Base-by-base conservation (phyloP, 805 yeast genomes). In the Brettanomyces bruxellensis region DNA sequence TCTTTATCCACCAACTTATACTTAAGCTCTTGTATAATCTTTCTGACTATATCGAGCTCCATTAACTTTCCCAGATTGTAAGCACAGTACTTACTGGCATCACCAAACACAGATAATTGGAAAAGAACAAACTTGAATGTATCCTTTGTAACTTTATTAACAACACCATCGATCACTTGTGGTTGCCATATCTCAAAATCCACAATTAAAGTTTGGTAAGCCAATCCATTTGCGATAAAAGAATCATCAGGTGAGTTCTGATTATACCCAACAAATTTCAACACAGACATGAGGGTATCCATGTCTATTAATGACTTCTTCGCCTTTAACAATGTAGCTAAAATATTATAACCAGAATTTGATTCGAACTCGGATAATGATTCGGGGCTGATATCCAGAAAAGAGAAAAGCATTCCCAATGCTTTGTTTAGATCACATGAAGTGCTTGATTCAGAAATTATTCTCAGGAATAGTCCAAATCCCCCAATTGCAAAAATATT, bases 141-240 rank as follows among this genome's bases (percentile, higher is more conserved):
- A 37, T 76, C 79, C 3, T 64, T 53, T 18, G 59, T 45, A 9
- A 45, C 23, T 1, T 47, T 62, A 1, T 59, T 57, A 1, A 52
- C 51, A 1, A 52, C 49, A n/a, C 53, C 50, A 4, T 49, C 52
- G 4, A 44, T 25, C 2, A 25, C 24, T 13, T 24, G 25, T 9
- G 63, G 64, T 46, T 69, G 68, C 78, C 86, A 82, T 22, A 78
- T 65, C 46, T 79, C 83, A 50, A 83, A 71, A 50, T 86, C 89
- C 18, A 80, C 69, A 36, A 85, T 69, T 40, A 87, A 58, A 1
- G 69, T 62, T 34, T 76, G 70, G 56, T 83, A 88, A 0, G 83
- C 83, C 2, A 63, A 49, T 0, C 75, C 69, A 52, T 84, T 80
- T 6, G 67, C 64, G 1, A 87, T 67, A 3, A 81, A 58, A 0